Percentiles rank a stretch among this genome's conserved stretches.
Evolutionary conservation across 306 rosid species (phyloP).

Genomic region (Lithocarpus polystachyus): DNA sequence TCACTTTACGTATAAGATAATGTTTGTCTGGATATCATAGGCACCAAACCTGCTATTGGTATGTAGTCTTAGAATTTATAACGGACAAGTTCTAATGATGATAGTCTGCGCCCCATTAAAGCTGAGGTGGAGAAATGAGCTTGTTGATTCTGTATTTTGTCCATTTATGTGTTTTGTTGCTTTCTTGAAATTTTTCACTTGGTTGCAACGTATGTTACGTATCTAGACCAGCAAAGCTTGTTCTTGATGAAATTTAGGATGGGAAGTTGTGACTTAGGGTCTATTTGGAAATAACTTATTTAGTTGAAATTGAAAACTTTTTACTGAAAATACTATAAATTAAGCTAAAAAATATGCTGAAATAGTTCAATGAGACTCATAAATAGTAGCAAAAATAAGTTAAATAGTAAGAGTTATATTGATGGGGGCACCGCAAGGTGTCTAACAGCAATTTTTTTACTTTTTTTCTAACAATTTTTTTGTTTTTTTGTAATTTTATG

Average conservation of each 20-base stretch:
- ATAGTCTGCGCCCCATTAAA: neutral
- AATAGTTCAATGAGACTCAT: accelerated
- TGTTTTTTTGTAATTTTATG: too few relatives aligned
- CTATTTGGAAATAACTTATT: accelerated
- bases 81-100: neutral
- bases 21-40: neutral
- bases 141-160: too few relatives aligned
- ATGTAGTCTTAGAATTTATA: neutral
- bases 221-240: neutral
- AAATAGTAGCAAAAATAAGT: too few relatives aligned
- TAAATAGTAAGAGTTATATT: too few relatives aligned
- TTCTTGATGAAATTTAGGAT: neutral
- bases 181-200: neutral
- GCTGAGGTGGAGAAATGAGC: neutral
- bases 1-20: conserved; percentile 8
- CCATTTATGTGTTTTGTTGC: neutral
- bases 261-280: too few relatives aligned
- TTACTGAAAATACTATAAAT: too few relatives aligned
- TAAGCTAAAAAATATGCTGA: accelerated
- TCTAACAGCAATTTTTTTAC: too few relatives aligned
- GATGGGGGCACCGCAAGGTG: too few relatives aligned
- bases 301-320: accelerated
- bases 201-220: too few relatives aligned
- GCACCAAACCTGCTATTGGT: neutral
- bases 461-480: too few relatives aligned